phyloP scores from a whole-genome alignment of 768 basidiomycete genomes.

The Termitomyces sp. region DNA sequence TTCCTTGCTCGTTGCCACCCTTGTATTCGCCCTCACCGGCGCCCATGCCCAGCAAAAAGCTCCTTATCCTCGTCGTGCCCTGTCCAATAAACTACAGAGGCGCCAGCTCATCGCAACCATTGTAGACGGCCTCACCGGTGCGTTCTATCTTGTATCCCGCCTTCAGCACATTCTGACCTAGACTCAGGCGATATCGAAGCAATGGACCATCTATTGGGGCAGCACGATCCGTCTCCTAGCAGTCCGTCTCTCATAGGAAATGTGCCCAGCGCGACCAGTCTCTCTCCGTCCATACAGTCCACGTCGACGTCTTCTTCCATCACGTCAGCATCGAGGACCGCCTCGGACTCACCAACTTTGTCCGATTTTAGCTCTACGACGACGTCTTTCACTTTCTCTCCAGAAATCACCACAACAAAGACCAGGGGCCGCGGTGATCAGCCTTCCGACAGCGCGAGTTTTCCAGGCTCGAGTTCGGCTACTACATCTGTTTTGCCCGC shows the following conservation, averaged over 20 bases:
- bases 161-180: background rate
- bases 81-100: slow-evolving; percentile 16
- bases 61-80: slow-evolving; percentile 28
- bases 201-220: background rate
- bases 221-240: background rate
- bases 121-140: background rate
- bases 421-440: background rate
- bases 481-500: background rate
- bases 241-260: too few species aligned
- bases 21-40: slow-evolving; percentile 20
- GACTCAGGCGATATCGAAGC: background rate
- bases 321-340: slow-evolving; percentile 5
- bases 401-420: background rate
- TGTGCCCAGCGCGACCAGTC: background rate
- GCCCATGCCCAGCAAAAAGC: slow-evolving; percentile 31
- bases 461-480: background rate
- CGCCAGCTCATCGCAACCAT: slow-evolving; percentile 1
- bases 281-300: background rate
- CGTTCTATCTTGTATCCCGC: background rate
- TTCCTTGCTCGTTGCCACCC: slow-evolving; percentile 23
- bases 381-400: too few species aligned
- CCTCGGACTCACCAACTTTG: background rate
- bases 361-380: background rate
- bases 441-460: too few species aligned
- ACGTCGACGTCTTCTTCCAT: slow-evolving; percentile 1